Evolutionary conservation across 2,329 filamentous ascomycete genomes (phyloP), one percentile per base, ranked within the genome.

Genomic region (Aotearoamyces nothofagi): DNA sequence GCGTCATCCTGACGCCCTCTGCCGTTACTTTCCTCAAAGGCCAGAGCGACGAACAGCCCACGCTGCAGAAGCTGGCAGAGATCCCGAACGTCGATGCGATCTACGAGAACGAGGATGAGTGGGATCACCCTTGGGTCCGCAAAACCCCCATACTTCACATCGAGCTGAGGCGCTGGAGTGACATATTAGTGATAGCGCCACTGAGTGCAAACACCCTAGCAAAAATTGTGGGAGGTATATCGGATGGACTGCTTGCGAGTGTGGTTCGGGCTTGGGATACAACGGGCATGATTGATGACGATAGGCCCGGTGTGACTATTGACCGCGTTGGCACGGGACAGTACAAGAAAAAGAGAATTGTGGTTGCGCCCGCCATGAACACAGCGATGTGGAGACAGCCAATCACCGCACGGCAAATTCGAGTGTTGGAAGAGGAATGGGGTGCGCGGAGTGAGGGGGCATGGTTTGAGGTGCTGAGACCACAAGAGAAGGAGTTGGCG

Each of bases 251-350:
- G 5, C 51, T 94, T 4, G 77, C 72, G 9, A 63, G 57, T 26
- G 77, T 90, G 0, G 64, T 90, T 20, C 63, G 87, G 12, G 87
- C 87, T 0, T 98, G 87, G 90, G 87, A 96, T 52, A 75, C 73
- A 0, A 42, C 39, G 15, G 40, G 39, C 2, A 23, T 30, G 17
- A 33, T 42, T 19, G 39, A 35, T 12, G 17, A 22, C 4, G n/a
- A n/a, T n/a, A n/a, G n/a, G n/a, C n/a, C n/a, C n/a, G n/a, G n/a
- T n/a, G n/a, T n/a, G n/a, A n/a, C n/a, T n/a, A n/a, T n/a, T n/a
- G 23, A 26, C 13, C 27, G 14, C 15, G 8, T n/a, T 31, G 30
- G 30, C 29, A 24, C 32, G 23, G 36, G 35, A 31, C 25, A 23
- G 23, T 52, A 47, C 5, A 51, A 47, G 29, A 69, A 63, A 50